A percentile compares a stretch with the other conserved stretches of the same genome.
Evolutionary conservation across 495 filamentous ascomycete species (phyloP).

Genomic region (Penicillium robsamsonii): DNA sequence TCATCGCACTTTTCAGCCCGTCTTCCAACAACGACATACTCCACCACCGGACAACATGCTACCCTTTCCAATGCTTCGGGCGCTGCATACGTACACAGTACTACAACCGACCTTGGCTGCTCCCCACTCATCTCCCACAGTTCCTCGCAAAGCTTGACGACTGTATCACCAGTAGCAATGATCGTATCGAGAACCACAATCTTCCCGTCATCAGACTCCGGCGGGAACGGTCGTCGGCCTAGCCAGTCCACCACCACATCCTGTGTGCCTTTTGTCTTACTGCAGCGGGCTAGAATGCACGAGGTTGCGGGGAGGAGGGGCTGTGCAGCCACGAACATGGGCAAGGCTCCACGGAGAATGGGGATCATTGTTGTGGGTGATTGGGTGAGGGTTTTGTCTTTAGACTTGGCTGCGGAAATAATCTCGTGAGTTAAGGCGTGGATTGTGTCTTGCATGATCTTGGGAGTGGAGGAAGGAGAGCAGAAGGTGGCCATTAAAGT

Average conservation of each 20-base stretch:
- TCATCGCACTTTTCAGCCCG: neutral
- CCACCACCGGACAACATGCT: neutral
- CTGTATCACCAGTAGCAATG: constrained; percentile 4
- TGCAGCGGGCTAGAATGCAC: neutral
- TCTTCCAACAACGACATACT: constrained; percentile 5
- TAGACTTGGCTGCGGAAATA: neutral
- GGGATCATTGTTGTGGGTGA: constrained; percentile 7
- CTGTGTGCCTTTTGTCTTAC: constrained; percentile 3
- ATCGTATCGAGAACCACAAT: constrained; percentile 2
- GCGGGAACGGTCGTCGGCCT: constrained; percentile 2
- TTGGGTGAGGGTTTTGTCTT: constrained; percentile 8
- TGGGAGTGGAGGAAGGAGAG: neutral
- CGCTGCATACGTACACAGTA: neutral
- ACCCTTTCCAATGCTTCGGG: constrained; percentile 1
- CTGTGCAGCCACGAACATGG: constrained; percentile 6
- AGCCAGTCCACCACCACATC: constrained; percentile 7
- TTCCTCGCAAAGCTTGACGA: constrained; percentile 1
- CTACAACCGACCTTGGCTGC: neutral
- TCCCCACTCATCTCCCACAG: neutral
- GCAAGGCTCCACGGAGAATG: constrained; percentile 1
- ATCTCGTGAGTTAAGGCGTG: constrained; percentile 4
- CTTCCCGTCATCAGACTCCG: neutral
- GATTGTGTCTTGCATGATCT: constrained; percentile 10
- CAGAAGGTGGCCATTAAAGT: constrained; percentile 4
- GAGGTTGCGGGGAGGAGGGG: neutral